Evolutionary conservation across 805 yeast genomes (phyloP), one percentile per base, ranked within the genome.

Genomic region (Sugiyamaella smithiae): DNA sequence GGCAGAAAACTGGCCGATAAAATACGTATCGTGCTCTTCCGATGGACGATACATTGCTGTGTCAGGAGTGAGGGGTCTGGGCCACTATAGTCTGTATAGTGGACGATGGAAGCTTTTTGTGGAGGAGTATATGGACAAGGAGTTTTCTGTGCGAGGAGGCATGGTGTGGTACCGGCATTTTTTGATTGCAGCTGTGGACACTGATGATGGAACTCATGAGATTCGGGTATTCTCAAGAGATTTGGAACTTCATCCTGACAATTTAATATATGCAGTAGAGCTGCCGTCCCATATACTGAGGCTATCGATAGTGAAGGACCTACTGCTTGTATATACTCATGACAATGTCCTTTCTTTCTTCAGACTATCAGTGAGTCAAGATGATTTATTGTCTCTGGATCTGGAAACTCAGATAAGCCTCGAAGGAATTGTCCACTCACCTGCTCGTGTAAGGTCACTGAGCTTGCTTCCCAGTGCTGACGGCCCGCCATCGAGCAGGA

Each of bases 11-110:
- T 63, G 70, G 65, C 74, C 73, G 3, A 67, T 78, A 1, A 57
- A 68, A 12, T 67, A 70, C 29, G 67, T 71, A 2, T 60, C 73
- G n/a, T 64, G 70, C 16, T 72, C 77, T 44, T 67, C 68, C 22
- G 79, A 76, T 53, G 82, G 82, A 8, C 60, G 71, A 43, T 67
- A 66, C 51, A 65, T 76, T 14, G 80, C 81, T 19, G 64, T 78
- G 14, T 74, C 80, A 4, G 83, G 82, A 0, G 63, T 68, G 19
- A 58, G 62, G 22, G 81, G 80, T 19, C 67, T 77, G 12, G 61
- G 74, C 22, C 67, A 75, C 40, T 75, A 72, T 55, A 65, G 70
- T 43, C 46, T 68, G 9, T 51, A 62, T 29, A 63, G 71, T 1
- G 69, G 73, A n/a, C 65, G 67, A 29, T 78, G 82, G 82, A 76